These are phyloP conservation scores for Piper longum DNA, from an alignment of 164 flowering plant species.

Conservation along the genomic window DNA sequence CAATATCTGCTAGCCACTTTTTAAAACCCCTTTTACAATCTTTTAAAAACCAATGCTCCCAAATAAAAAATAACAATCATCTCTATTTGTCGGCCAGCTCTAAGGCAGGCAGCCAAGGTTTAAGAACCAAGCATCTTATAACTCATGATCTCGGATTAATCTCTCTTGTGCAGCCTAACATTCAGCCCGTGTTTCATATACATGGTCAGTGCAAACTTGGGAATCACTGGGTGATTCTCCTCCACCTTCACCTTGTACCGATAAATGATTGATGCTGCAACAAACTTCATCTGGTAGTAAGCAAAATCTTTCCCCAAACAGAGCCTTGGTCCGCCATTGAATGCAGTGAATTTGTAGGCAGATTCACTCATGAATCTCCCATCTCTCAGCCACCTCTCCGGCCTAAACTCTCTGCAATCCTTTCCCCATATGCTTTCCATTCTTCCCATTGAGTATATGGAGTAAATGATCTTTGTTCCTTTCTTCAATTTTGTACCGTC, in stretches of 20 bases:
- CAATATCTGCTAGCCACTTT: background rate
- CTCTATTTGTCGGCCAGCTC: background rate
- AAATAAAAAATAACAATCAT: background rate
- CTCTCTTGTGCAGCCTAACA: slow-evolving; percentile 46
- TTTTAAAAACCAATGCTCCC: background rate
- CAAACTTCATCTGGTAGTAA: slow-evolving; percentile 84
- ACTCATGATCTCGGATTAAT: slow-evolving; percentile 20
- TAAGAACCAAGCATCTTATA: background rate
- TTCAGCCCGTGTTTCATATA: slow-evolving; percentile 87
- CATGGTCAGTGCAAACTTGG: slow-evolving; percentile 83
- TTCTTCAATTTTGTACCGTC: slow-evolving; percentile 71
- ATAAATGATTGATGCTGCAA: slow-evolving; percentile 55
- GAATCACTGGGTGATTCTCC: slow-evolving; percentile 45
- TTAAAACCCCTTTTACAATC: background rate
- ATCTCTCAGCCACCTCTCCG: slow-evolving; percentile 87
- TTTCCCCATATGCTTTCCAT: slow-evolving; percentile 75
- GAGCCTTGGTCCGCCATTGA: slow-evolving; percentile 93
- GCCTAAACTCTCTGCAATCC: slow-evolving; percentile 69
- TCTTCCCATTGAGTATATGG: slow-evolving; percentile 87
- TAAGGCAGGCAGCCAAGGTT: background rate
- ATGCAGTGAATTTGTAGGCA: slow-evolving; percentile 84
- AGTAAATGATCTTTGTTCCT: slow-evolving; percentile 77
- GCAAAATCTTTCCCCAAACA: slow-evolving; percentile 93
- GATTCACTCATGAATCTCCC: slow-evolving; percentile 79
- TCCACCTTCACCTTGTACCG: slow-evolving; percentile 59